Evolutionary conservation across 306 rosid genomes (phyloP).

Genomic region (Neltuma alba): DNA sequence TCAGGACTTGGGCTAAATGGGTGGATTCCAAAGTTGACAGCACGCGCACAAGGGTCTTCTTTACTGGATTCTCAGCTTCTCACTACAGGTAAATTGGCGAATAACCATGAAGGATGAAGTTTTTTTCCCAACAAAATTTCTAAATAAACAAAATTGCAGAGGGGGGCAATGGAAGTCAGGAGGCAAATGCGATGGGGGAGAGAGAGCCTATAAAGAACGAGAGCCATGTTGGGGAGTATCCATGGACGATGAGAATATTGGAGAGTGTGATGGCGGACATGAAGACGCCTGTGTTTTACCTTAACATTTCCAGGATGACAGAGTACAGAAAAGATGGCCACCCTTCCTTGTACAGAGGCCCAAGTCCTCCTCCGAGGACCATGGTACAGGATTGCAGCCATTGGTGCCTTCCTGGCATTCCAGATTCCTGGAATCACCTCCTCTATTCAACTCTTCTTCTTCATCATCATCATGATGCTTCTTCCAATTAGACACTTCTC

Average conservation of each 20-base stretch:
- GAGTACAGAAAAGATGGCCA: constrained; percentile 51
- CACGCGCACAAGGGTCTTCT: constrained; percentile 39
- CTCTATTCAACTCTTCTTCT: constrained; percentile 38
- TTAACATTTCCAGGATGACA: constrained; percentile 44
- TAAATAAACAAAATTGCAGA: too few species aligned
- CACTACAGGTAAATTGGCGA: constrained; percentile 38
- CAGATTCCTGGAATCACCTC: constrained; percentile 52
- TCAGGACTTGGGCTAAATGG: constrained; percentile 47
- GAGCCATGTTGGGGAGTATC: constrained; percentile 39
- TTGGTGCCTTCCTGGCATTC: constrained; percentile 57
- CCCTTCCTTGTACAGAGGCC: constrained; percentile 39
- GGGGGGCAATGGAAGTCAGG: constrained; percentile 46
- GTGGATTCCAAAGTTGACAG: constrained; percentile 41
- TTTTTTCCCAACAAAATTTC: too few species aligned
- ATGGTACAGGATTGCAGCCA: constrained; percentile 48
- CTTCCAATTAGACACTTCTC: background rate
- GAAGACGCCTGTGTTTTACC: constrained; percentile 46
- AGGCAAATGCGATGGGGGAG: constrained; percentile 46
- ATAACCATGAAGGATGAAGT: too few species aligned
- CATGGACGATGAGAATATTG: constrained; percentile 45
- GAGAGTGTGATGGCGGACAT: constrained; percentile 41
- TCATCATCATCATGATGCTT: background rate
- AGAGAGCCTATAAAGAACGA: constrained; percentile 35
- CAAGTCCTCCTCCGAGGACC: constrained; percentile 9
- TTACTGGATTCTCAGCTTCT: constrained; percentile 52